Base-by-base conservation (phyloP, 345 rosid genomes). In the Gossypium mustelinum region DNA sequence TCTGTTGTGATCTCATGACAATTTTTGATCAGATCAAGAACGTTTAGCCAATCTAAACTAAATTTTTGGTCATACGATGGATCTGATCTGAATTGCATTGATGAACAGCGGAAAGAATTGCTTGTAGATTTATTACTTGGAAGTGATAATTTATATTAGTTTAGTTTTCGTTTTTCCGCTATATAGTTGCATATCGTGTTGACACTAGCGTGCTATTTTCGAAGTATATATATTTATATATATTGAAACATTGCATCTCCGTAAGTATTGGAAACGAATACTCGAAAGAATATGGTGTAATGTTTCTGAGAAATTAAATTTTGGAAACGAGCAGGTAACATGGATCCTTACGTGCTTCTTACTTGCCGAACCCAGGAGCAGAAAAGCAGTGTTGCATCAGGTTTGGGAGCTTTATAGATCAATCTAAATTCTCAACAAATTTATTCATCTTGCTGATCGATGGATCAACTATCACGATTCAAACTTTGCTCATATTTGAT, bases 361-460 rank as follows among this genome's bases (percentile, higher is more conserved):
- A 84, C 79, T 74, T 88, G 93, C 70, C 90, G 94, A 3, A 83
- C 88, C 60, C 97, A 93, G 84, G 92, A 93, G 78, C 79, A 84
- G 68, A 91, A 82, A 73, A 93, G 98, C 83, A 87, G 83, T 64
- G 81, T 89, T 50, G 89, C 97, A 76, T 73, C 85, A 79, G 98
- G 97, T 91, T 52, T 43, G 57, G 57, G 71, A 9, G n/a, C 11
- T 47, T 55, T n/a, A 20, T 34, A 22, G 72, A 68, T 47, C 20
- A 13, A 11, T 48, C 41, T 68, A 12, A 12, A 22, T 48, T 51
- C 29, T 45, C 77, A 45, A 14, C 45, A 14, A 56, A 17, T 4
- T 55, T 50, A 50, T 44, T 41, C 2, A 0, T 68, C 56, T 34
- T 63, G n/a, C 20, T 65, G 51, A 25, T 4, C 7, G 41, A 34